These are phyloP conservation scores for Fusarium napiforme DNA, from an alignment of 2,329 filamentous ascomycete species.

Conservation along the genomic window DNA sequence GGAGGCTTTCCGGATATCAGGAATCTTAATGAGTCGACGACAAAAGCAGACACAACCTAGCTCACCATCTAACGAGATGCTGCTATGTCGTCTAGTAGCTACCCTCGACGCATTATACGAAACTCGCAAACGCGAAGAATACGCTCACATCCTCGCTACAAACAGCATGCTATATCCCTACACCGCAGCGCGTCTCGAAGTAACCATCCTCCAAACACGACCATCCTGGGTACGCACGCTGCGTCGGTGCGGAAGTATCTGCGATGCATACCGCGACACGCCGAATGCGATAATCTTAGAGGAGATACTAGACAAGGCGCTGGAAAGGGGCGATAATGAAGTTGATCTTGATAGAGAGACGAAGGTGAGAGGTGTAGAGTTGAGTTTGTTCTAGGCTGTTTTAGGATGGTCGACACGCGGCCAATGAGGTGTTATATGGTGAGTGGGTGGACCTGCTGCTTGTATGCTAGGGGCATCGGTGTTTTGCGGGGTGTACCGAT, in stretches of 20 bases:
- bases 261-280: constrained; percentile 24
- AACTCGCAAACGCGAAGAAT: constrained; percentile 10
- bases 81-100: constrained; percentile 42
- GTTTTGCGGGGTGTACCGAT: neutral
- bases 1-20: constrained; percentile 44
- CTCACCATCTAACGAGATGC: constrained; percentile 9
- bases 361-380: constrained; percentile 15
- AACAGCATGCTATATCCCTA: constrained; percentile 46
- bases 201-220: constrained; percentile 25
- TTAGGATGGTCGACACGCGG: constrained; percentile 14
- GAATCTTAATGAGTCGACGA: constrained; percentile 38
- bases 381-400: constrained; percentile 24
- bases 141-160: constrained; percentile 33
- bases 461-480: neutral
- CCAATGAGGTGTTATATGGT: neutral
- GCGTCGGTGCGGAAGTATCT: neutral
- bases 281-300: constrained; percentile 16
- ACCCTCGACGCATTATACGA: constrained; percentile 40
- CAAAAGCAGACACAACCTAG: neutral
- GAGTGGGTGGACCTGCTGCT: neutral
- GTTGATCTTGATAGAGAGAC: constrained; percentile 31
- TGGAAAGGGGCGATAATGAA: constrained; percentile 18
- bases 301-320: constrained; percentile 30
- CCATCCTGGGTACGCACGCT: constrained; percentile 32
- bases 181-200: constrained; percentile 42